Percentiles rank a stretch among this genome's conserved stretches.
Conservation (phyloP, 2,329 filamentous ascomycete genomes). For the Cercospora berteroae region DNA sequence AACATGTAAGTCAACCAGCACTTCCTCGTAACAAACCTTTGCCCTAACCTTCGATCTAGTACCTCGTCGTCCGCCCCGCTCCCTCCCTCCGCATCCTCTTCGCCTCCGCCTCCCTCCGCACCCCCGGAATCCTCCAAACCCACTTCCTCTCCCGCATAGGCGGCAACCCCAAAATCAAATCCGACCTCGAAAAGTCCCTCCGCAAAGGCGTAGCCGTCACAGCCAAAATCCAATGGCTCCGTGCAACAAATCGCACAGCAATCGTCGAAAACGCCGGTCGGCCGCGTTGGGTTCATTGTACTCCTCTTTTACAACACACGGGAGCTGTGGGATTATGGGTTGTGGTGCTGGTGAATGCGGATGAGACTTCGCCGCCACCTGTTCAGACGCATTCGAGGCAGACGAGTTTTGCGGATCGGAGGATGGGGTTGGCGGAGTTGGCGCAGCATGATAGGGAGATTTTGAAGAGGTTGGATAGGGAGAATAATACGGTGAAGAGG, state of each 20-base stretch:
- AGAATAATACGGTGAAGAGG: not conserved
- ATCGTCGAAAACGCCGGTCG: slow-evolving; percentile 54
- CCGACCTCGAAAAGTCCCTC: slow-evolving; percentile 58
- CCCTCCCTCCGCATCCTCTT: slow-evolving; percentile 52
- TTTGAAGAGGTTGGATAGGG: not conserved
- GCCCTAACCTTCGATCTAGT: slow-evolving; percentile 34
- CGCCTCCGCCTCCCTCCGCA: slow-evolving; percentile 49
- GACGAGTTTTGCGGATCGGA: not conserved
- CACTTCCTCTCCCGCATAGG: slow-evolving; percentile 49
- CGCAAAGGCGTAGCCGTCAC: slow-evolving; percentile 68
- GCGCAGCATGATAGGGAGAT: not conserved
- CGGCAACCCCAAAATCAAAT: slow-evolving; percentile 51
- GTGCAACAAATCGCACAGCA: slow-evolving; percentile 38
- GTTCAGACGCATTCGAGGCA: not conserved
- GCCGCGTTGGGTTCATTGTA: slow-evolving; percentile 75
- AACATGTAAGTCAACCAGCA: slow-evolving; percentile 48
- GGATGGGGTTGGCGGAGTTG: not conserved
- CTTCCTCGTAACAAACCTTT: not conserved
- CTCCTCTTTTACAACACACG: slow-evolving; percentile 66
- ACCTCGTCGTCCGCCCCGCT: slow-evolving; percentile 48
- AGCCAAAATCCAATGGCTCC: slow-evolving; percentile 69
- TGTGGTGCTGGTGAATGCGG: slow-evolving; percentile 59
- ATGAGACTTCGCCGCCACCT: not conserved
- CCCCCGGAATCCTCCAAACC: slow-evolving; percentile 50
- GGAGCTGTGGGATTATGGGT: slow-evolving; percentile 74